Base-by-base conservation (phyloP, 768 basidiomycete species). In the Auricularia sp. region DNA sequence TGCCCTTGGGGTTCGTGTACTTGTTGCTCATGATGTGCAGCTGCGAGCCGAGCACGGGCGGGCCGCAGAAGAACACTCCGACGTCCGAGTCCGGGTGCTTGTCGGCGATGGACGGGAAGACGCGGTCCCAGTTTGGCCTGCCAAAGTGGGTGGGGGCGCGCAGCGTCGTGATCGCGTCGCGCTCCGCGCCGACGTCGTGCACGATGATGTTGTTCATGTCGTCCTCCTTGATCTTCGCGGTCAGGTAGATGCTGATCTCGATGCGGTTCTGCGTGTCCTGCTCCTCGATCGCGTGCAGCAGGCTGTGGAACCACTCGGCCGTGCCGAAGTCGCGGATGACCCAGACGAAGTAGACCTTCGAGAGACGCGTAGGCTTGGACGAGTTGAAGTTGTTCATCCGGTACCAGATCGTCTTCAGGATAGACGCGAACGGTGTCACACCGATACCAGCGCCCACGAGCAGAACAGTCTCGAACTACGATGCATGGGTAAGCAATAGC, bases 401-500 rank as follows among this genome's bases (percentile, higher is more conserved):
- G 77, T 97, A 98, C 93, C 93, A 95, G 70, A 95, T 91, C 14
- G 89, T 87, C 75, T 95, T 92, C 63, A 92, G 76, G 69, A 91
- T 92, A 61, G 90, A 92, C 62, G 95, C 93, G 70, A 98, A 97
- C 2, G 95, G 95, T 0, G 95, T 97, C 42, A 97, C 93, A 69
- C 95, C 95, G 66, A 98, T 98, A 75, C 95, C 96, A 64, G 90
- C 93, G 68, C 93, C 94, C 59, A 95, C 91, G 44, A 97, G 84
- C 36, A 96, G 76, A 42, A 94, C 82, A 1, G 91, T 90, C 77
- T 97, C 93, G 68, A 85, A 94, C 65, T 42, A 73, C 21, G 11
- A 36, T 18, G 8, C 1, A 42, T 42, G 39, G 7, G 39, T 42
- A 7, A 42, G 39, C 39, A 42, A 42, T 14, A 14, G 39, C 8